phyloP scores from a whole-genome alignment of 106 monocot species.

The Dactylorhiza incarnata region DNA sequence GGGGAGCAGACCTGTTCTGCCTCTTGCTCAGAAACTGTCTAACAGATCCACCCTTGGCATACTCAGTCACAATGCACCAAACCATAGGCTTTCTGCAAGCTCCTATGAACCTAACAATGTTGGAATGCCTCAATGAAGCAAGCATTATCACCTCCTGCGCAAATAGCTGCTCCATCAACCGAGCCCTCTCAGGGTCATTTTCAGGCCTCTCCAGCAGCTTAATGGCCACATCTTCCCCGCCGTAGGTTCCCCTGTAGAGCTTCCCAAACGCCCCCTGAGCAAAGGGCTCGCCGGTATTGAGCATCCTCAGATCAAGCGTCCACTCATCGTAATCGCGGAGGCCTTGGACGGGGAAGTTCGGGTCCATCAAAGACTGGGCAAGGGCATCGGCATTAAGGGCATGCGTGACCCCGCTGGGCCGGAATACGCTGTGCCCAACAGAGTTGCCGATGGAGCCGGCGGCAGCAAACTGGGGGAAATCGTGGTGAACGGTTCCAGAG shows the following conservation, averaged over 20 bases:
- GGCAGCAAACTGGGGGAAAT: constrained; percentile 7
- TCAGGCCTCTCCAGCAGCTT: constrained; percentile 29
- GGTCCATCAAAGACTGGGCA: constrained; percentile 25
- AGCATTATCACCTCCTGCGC: constrained; percentile 39
- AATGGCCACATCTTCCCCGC: constrained; percentile 33
- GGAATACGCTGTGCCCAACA: constrained; percentile 12
- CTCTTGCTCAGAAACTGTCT: constrained; percentile 23
- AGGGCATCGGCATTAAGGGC: constrained; percentile 20
- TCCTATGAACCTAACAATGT: constrained; percentile 30
- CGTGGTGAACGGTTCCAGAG: constrained; percentile 26
- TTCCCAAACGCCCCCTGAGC: constrained; percentile 39
- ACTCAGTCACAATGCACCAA: constrained; percentile 39
- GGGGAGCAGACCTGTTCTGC: constrained; percentile 22
- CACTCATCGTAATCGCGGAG: constrained; percentile 27
- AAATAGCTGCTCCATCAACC: constrained; percentile 42
- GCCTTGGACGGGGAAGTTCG: constrained; percentile 3
- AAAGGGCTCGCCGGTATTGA: constrained; percentile 25
- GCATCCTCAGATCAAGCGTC: constrained; percentile 21
- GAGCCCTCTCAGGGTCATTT: constrained; percentile 24
- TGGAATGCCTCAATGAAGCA: constrained; percentile 21
- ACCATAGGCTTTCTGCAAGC: constrained; percentile 34
- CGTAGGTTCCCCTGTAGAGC: constrained; percentile 28
- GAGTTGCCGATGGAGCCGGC: neutral
- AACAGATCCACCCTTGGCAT: constrained; percentile 36
- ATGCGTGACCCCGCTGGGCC: constrained; percentile 6